A percentile compares a stretch with the other conserved stretches of the same genome.
These are phyloP conservation scores for Gleditsia sinensis DNA, from an alignment of 306 rosid genomes.

Conservation along the genomic window DNA sequence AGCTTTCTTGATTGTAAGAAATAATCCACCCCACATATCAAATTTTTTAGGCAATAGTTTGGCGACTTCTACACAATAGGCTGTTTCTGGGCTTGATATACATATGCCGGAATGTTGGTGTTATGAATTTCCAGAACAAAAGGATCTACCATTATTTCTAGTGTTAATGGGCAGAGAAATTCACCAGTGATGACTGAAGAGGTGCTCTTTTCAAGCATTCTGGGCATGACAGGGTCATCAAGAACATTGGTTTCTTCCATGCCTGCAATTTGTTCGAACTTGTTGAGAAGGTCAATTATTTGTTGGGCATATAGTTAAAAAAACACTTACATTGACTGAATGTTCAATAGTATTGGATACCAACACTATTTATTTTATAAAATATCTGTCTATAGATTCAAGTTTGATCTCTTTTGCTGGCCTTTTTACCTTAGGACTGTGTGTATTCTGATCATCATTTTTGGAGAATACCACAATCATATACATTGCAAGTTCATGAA, in stretches of 20 bases:
- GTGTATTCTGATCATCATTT: slow-evolving; percentile 59
- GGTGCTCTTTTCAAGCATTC: slow-evolving; percentile 45
- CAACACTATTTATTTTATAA: no score
- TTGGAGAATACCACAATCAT: slow-evolving; percentile 80
- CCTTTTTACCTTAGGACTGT: slow-evolving; percentile 69
- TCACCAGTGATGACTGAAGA: slow-evolving; percentile 82
- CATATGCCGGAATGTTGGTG: no score
- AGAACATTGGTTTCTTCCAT: slow-evolving; percentile 51
- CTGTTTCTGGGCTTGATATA: no score
- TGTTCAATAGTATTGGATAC: slow-evolving; percentile 67
- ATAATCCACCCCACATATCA: slow-evolving; percentile 80
- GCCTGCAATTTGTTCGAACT: slow-evolving; percentile 61
- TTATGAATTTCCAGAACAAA: no score
- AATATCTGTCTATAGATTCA: slow-evolving; percentile 55
- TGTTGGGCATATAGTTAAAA: no score
- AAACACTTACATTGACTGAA: no score
- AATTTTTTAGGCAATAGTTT: slow-evolving; percentile 52
- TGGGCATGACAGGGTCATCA: slow-evolving; percentile 51
- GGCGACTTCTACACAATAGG: no score
- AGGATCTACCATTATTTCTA: slow-evolving; percentile 94
- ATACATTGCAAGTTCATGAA: slow-evolving; percentile 96
- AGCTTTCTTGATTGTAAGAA: slow-evolving; percentile 32
- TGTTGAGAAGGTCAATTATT: slow-evolving; percentile 62
- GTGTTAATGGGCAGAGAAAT: slow-evolving; percentile 83
- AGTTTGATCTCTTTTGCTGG: slow-evolving; percentile 74